phyloP scores from a whole-genome alignment of 2,329 filamentous ascomycete species.

The Aspergillus phoenicis region DNA sequence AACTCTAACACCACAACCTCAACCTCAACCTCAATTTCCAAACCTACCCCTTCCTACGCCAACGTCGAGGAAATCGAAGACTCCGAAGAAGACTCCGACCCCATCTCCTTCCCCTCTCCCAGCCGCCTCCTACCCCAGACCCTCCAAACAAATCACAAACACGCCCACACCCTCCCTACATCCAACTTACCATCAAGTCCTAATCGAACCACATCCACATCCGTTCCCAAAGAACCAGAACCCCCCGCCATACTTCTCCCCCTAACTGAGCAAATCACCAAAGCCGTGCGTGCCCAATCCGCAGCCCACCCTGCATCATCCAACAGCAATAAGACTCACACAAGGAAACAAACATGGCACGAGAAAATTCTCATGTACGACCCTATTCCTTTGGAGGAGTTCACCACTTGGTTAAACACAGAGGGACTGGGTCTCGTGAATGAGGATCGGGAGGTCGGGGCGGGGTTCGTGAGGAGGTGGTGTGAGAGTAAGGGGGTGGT shows the following conservation, averaged over 20 bases:
- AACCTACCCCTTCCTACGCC: constrained; percentile 21
- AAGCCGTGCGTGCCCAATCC: constrained; percentile 49
- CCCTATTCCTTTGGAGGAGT: constrained; percentile 82
- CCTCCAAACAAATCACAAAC: constrained; percentile 1
- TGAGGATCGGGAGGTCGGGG: constrained; percentile 66
- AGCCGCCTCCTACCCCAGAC: constrained; percentile 28
- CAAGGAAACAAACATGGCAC: constrained; percentile 65
- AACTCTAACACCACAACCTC: background rate
- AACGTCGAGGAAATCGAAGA: constrained; percentile 43
- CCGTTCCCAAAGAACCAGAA: background rate
- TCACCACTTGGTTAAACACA: constrained; percentile 79
- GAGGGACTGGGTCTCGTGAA: constrained; percentile 65
- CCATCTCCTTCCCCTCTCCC: constrained; percentile 22
- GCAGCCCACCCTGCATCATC: constrained; percentile 33
- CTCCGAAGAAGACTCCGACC: constrained; percentile 37
- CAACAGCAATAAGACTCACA: constrained; percentile 26
- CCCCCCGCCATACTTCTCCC: constrained; percentile 28
- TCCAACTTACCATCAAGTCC: constrained; percentile 18
- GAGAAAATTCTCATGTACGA: constrained; percentile 95
- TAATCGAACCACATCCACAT: constrained; percentile 3
- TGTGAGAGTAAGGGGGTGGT: constrained; percentile 86
- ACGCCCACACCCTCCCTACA: constrained; percentile 13
- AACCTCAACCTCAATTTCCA: background rate
- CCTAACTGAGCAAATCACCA: constrained; percentile 53
- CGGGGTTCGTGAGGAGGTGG: constrained; percentile 78